Percentiles rank a stretch among this genome's conserved stretches.
These are phyloP conservation scores for Salix brachista DNA, from an alignment of 345 rosid species.

Conservation along the genomic window DNA sequence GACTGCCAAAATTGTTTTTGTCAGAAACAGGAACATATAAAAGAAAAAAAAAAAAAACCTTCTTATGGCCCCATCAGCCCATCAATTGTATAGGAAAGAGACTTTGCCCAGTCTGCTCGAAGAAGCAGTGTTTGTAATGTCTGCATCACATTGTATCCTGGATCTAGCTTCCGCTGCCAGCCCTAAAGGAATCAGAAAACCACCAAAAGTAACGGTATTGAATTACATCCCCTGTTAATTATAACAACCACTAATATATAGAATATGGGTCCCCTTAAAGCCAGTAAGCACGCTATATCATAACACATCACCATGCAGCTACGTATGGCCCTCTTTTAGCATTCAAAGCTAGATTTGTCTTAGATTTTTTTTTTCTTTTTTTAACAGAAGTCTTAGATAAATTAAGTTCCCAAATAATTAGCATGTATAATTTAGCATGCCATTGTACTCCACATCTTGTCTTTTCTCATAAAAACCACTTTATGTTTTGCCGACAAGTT, in stretches of 20 bases:
- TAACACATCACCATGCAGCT: no score
- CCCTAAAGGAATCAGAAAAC: conserved; percentile 45
- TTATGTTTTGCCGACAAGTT: not conserved
- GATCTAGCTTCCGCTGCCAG: conserved; percentile 97
- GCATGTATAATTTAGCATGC: not conserved
- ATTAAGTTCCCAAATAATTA: not conserved
- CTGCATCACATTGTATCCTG: conserved; percentile 75
- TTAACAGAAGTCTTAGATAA: not conserved
- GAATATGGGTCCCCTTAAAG: not conserved
- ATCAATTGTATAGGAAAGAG: conserved; percentile 90
- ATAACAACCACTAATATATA: not conserved
- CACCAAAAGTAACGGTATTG: not conserved
- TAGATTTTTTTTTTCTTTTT: no score
- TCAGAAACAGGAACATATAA: conserved; percentile 12
- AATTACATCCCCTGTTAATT: not conserved
- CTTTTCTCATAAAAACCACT: no score
- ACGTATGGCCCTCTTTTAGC: no score
- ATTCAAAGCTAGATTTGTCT: no score
- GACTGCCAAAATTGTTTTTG: conserved; percentile 38
- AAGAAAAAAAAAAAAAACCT: not conserved
- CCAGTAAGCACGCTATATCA: no score
- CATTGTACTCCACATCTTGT: not conserved
- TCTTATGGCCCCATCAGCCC: conserved; percentile 91
- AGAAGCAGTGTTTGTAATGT: conserved; percentile 74
- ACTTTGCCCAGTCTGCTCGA: conserved; percentile 85